Evolutionary conservation across 2,329 filamentous ascomycete species (phyloP).

Genomic region (Penicillium frequentans): DNA sequence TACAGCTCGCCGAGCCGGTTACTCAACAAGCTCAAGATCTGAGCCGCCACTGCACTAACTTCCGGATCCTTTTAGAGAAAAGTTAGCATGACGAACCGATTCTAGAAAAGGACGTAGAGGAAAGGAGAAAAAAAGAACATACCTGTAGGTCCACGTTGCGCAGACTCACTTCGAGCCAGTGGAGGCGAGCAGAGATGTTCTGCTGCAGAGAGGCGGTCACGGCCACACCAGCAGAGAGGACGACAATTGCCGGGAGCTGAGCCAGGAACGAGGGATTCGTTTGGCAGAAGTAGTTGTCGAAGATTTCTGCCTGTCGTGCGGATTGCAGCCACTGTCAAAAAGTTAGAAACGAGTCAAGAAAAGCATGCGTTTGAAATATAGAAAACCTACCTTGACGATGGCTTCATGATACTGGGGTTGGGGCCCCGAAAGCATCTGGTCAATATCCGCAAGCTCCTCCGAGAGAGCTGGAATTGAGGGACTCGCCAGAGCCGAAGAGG

Average conservation of each 20-base stretch:
- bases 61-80: neutral
- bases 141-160: constrained; percentile 55
- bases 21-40: neutral
- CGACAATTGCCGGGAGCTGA: constrained; percentile 57
- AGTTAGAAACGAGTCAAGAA: constrained; percentile 15
- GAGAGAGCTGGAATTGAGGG: neutral
- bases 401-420: constrained; percentile 42
- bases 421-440: neutral
- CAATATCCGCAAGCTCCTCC: neutral
- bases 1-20: neutral
- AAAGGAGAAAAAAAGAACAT: constrained; percentile 25
- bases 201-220: constrained; percentile 58
- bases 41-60: neutral
- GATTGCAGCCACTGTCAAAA: constrained; percentile 61
- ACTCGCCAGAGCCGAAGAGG: neutral
- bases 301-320: constrained; percentile 58
- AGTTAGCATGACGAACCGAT: neutral
- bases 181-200: constrained; percentile 55
- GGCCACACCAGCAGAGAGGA: constrained; percentile 63
- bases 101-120: neutral
- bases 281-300: constrained; percentile 61
- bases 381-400: constrained; percentile 43
- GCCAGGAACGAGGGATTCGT: constrained; percentile 58
- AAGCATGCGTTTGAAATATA: neutral
- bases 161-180: constrained; percentile 60